Conservation (phyloP, 768 basidiomycete genomes). For the Macrolepiota fuliginosa region DNA sequence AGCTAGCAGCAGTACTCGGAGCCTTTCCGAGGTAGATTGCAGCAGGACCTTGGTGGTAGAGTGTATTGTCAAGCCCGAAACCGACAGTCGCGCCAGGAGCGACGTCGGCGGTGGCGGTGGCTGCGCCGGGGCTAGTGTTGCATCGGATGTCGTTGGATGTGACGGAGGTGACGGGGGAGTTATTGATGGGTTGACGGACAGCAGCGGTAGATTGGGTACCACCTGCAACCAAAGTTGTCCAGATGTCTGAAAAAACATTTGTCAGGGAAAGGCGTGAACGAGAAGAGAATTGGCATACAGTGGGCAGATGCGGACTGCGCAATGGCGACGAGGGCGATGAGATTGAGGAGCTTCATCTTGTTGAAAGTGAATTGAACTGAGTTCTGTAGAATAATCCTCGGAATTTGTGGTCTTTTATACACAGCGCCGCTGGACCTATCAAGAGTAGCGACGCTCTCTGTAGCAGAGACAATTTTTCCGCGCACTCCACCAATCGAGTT, state of each 20-base stretch:
- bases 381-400: too few species aligned
- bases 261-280: neutral
- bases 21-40: constrained; percentile 50
- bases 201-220: constrained; percentile 25
- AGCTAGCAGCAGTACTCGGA: constrained; percentile 34
- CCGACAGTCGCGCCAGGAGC: constrained; percentile 37
- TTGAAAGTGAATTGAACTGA: too few species aligned
- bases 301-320: too few species aligned
- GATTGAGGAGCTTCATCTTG: too few species aligned
- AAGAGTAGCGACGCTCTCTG: too few species aligned
- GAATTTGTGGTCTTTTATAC: too few species aligned
- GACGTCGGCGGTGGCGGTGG: constrained; percentile 34
- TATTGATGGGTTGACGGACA: constrained; percentile 32
- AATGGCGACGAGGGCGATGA: too few species aligned
- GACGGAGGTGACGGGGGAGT: constrained; percentile 29
- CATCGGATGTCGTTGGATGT: constrained; percentile 32
- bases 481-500: too few species aligned
- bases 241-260: constrained; percentile 20
- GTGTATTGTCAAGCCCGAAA: constrained; percentile 36
- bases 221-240: constrained; percentile 28
- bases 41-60: constrained; percentile 43
- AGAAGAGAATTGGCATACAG: neutral
- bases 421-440: too few species aligned
- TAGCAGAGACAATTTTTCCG: too few species aligned
- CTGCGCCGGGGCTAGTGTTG: constrained; percentile 32